Conservation (phyloP, 768 basidiomycete genomes). For the Lactarius evosmus region DNA sequence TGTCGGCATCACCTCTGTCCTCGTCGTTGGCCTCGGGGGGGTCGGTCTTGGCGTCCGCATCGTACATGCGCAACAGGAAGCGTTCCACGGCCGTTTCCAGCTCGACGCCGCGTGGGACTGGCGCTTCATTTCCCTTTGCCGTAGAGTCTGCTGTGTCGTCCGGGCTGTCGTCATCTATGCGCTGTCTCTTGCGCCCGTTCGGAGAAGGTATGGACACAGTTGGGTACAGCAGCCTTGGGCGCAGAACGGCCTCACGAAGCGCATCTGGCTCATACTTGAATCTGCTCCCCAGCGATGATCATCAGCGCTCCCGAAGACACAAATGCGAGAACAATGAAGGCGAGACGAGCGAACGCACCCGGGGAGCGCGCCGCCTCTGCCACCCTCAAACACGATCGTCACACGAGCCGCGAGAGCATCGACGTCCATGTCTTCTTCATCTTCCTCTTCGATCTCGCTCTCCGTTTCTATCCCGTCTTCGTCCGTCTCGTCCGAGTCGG, state of each 20-base stretch:
- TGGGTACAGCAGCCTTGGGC: background rate
- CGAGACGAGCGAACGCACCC: slow-evolving; percentile 8
- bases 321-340: background rate
- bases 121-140: background rate
- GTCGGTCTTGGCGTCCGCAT: background rate
- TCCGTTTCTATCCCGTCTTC: slow-evolving; percentile 12
- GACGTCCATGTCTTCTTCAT: slow-evolving; percentile 23
- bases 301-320: background rate
- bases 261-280: slow-evolving; percentile 35
- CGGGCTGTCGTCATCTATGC: slow-evolving; percentile 6
- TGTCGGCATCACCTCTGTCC: background rate
- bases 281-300: slow-evolving; percentile 17
- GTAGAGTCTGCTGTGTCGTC: slow-evolving; percentile 11
- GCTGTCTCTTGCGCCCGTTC: slow-evolving; percentile 27
- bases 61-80: slow-evolving; percentile 31
- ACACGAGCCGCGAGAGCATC: slow-evolving; percentile 22
- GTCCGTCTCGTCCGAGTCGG: slow-evolving; percentile 18
- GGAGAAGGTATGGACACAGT: slow-evolving; percentile 4
- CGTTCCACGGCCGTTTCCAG: slow-evolving; percentile 34
- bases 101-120: slow-evolving; percentile 29
- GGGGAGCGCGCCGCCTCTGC: slow-evolving; percentile 12
- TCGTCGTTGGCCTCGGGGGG: background rate
- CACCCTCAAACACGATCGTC: slow-evolving; percentile 27
- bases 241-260: slow-evolving; percentile 32
- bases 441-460: slow-evolving; percentile 20